phyloP scores from a whole-genome alignment of 768 basidiomycete genomes.

The Cantharellus cinnabarinus region DNA sequence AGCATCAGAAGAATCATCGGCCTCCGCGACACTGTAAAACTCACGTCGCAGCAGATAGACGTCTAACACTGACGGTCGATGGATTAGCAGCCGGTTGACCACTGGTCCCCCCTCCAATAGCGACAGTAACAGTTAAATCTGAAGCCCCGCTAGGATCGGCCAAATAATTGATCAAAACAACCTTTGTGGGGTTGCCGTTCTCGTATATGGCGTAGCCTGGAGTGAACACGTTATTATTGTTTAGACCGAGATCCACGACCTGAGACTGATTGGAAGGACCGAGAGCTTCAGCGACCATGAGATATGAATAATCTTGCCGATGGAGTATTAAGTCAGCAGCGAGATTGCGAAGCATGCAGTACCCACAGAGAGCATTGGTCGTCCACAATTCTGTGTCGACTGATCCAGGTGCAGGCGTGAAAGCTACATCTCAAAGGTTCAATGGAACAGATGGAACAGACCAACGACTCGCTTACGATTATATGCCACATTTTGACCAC shows the following conservation, averaged over 20 bases:
- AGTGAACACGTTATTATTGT: conserved; percentile 22
- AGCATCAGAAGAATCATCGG: conserved; percentile 4
- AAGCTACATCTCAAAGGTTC: not conserved
- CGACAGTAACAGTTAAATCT: conserved; percentile 4
- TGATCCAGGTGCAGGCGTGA: not conserved
- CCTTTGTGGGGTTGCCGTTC: conserved; percentile 17
- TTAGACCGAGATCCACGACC: conserved; percentile 23
- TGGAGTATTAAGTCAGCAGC: conserved; percentile 23
- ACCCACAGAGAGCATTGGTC: conserved; percentile 28
- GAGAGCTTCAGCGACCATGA: conserved; percentile 27
- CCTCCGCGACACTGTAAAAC: not conserved
- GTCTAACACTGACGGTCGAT: conserved; percentile 1
- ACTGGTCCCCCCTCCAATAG: conserved; percentile 1
- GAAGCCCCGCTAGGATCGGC: not conserved
- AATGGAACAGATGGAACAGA: not conserved
- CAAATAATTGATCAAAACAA: conserved; percentile 5
- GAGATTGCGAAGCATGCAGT: conserved; percentile 20
- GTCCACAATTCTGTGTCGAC: conserved; percentile 10
- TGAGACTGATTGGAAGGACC: conserved; percentile 24
- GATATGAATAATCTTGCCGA: conserved; percentile 27
- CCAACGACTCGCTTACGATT: conserved; percentile 21
- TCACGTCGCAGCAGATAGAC: not conserved
- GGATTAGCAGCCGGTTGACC: conserved; percentile 2
- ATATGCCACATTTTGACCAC: conserved; percentile 31
- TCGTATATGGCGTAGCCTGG: conserved; percentile 33